Evolutionary conservation across 108 stramenopile genomes (phyloP).

Genomic region (Nannochloropsis oceanica): DNA sequence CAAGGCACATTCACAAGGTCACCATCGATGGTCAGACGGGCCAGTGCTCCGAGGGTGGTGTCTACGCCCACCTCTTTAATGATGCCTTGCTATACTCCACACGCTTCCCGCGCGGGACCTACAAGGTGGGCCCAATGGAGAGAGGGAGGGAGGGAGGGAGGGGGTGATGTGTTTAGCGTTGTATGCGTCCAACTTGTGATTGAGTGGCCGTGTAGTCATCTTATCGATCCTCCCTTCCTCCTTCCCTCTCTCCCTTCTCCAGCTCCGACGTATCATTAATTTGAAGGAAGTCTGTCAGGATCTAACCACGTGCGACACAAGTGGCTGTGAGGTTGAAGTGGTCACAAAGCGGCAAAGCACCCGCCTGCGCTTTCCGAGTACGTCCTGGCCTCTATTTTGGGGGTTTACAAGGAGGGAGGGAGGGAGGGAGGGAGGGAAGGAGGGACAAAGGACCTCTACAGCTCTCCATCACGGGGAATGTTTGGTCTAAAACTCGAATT

Average conservation of each 20-base stretch:
- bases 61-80: background rate
- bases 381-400: background rate
- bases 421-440: background rate
- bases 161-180: too few relatives aligned
- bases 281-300: background rate
- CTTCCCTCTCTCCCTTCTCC: background rate
- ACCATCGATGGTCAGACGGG: background rate
- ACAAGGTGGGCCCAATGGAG: background rate
- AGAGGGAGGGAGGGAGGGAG: too few relatives aligned
- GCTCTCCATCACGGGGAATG: background rate
- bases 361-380: background rate
- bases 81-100: background rate
- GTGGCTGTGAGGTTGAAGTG: background rate
- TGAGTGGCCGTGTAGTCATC: too few relatives aligned
- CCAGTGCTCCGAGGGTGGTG: background rate
- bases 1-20: background rate
- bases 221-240: background rate
- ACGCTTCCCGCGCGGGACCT: background rate
- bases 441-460: background rate
- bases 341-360: background rate
- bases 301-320: background rate
- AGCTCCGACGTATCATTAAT: background rate
- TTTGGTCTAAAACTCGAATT: background rate
- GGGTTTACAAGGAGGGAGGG: background rate
- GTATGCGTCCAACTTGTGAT: too few relatives aligned